Evolutionary conservation across 192 early-diverging fungal species (phyloP), one percentile per base, ranked within the genome.

Genomic region (Backusella westeae): DNA sequence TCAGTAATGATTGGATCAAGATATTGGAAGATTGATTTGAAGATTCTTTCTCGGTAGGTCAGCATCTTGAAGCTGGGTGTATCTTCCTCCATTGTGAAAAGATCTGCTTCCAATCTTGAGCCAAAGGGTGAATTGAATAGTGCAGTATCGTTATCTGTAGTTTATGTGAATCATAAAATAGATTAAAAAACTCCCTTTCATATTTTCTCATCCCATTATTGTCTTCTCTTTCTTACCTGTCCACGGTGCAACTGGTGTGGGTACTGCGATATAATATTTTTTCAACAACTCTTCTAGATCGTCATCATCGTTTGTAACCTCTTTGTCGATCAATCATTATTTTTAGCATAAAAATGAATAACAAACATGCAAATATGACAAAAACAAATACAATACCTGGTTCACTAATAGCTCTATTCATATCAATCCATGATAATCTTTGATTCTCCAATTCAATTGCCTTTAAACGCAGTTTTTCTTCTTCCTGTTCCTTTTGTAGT

Each of bases 191-290:
- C 9, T 34, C 8, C 14, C 34, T 0, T 59, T 29, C 59, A 3
- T 63, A 35, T 7, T 41, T 23, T 63, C 26, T 26, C 8, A 29
- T 59, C 10, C 3, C 4, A 59, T 12, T 59, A 10, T 29, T 12
- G 12, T 26, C 26, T 63, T 63, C 8, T 21, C 23, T 63, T 29
- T 69, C 8, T 39, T 76, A 76, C 75, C 44, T 17, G 83, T 84
- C 85, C 85, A 87, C 0, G 79, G 71, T 67, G 75, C 77, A 39
- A 84, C 38, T 19, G 52, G 73, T 26, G 80, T 74, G 34, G 85
- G 85, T 29, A 84, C 81, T 21, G 85, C 85, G 32, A 87, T 80
- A 73, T 83, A 83, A 35, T 87, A 81, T 12, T 74, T 80, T 56
- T 74, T 32, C 5, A 67, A 52, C n/a, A 78, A 44, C 23, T 63